Conservation (phyloP, 495 filamentous ascomycete genomes). For the Aspergillus baeticus region DNA sequence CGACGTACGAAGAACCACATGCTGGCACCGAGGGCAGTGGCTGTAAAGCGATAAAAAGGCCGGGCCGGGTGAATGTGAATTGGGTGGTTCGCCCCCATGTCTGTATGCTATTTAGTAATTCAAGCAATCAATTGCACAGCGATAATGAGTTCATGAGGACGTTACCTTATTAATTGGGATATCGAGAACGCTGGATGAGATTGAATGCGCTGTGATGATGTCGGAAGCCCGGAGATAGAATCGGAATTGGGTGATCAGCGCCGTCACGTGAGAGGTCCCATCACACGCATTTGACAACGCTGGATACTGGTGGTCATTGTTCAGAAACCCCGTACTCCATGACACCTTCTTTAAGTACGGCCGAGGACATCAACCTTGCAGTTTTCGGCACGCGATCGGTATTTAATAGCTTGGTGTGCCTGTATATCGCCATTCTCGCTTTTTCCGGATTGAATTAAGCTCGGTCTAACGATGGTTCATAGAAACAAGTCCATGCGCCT, state of each 20-base stretch:
- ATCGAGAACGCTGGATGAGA: neutral
- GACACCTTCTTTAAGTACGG: no score
- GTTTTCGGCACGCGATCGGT: no score
- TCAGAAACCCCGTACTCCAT: neutral
- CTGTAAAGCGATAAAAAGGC: conserved; percentile 77
- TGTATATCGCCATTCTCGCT: no score
- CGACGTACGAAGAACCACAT: conserved; percentile 98
- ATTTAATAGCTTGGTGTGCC: no score
- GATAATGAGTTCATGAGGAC: neutral
- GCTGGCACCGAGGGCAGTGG: conserved; percentile 82
- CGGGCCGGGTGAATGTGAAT: conserved; percentile 70
- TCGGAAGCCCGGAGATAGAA: neutral
- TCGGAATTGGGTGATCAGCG: neutral
- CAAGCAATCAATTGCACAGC: no score
- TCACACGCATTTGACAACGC: neutral
- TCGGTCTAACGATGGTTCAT: no score
- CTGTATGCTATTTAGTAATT: conserved; percentile 15
- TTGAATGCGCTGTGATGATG: neutral
- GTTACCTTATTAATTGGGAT: conserved; percentile 7
- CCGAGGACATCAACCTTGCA: no score
- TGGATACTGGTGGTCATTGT: neutral
- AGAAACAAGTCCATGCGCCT: no score
- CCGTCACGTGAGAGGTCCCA: neutral
- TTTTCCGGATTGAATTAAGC: no score
- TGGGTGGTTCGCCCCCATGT: conserved; percentile 65